Percentiles rank a stretch among this genome's conserved stretches.
phyloP scores from a whole-genome alignment of 2,329 filamentous ascomycete species.

The Furcasterigmium furcatum region DNA sequence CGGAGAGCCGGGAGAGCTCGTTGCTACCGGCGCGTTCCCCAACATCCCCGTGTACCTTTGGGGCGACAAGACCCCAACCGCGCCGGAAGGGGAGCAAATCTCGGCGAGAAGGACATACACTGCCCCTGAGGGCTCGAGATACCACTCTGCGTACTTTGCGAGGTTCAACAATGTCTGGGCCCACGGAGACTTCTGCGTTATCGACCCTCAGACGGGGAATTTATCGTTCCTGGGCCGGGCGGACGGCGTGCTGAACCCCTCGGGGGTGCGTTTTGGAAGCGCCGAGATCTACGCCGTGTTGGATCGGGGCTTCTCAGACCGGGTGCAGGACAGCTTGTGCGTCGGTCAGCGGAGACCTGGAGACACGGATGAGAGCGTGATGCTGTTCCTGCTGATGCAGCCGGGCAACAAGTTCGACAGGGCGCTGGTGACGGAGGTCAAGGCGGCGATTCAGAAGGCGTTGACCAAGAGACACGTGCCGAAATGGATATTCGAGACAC shows the following conservation, averaged over 20 bases:
- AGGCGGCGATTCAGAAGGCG: slow-evolving; percentile 61
- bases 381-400: slow-evolving; percentile 54
- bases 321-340: slow-evolving; percentile 70
- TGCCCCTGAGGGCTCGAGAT: slow-evolving; percentile 50
- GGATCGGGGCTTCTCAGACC: slow-evolving; percentile 60
- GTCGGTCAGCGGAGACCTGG: slow-evolving; percentile 69
- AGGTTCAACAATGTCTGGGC: slow-evolving; percentile 71
- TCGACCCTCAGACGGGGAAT: slow-evolving; percentile 65
- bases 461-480: slow-evolving; percentile 74
- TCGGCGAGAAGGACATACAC: background rate
- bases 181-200: slow-evolving; percentile 75
- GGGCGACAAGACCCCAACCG: slow-evolving; percentile 39
- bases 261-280: slow-evolving; percentile 74
- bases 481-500: slow-evolving; percentile 74
- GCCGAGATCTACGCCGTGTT: slow-evolving; percentile 78
- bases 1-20: slow-evolving; percentile 72
- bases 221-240: slow-evolving; percentile 67
- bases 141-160: slow-evolving; percentile 58
- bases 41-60: slow-evolving; percentile 70
- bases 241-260: slow-evolving; percentile 78
- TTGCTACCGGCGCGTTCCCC: slow-evolving; percentile 68
- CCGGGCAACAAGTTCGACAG: slow-evolving; percentile 53
- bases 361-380: slow-evolving; percentile 51
- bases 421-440: slow-evolving; percentile 55
- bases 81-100: slow-evolving; percentile 11